phyloP scores from a whole-genome alignment of 257 asterid genomes.

The Euphrasia confusa region DNA sequence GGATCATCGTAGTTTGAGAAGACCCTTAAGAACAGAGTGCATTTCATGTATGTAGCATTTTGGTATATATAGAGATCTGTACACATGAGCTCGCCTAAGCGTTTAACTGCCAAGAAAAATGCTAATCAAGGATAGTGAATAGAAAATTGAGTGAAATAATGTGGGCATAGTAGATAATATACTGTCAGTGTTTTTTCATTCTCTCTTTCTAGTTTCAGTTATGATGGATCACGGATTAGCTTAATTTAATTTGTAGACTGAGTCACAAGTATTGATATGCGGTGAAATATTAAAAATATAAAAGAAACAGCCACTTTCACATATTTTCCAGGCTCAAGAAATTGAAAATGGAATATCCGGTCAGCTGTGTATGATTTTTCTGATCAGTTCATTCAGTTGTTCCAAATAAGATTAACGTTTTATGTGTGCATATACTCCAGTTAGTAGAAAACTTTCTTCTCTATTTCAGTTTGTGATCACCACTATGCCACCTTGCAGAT shows the following conservation, averaged over 20 bases:
- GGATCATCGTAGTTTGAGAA: constrained; percentile 12
- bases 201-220: not conserved
- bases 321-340: not conserved
- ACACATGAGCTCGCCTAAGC: not conserved
- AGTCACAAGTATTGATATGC: not conserved
- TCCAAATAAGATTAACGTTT: not conserved
- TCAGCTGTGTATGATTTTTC: not conserved
- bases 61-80: not conserved
- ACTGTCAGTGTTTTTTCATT: not conserved
- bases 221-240: not conserved
- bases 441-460: constrained; percentile 2
- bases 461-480: constrained; percentile 17
- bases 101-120: not conserved
- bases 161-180: not conserved
- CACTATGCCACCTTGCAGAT: constrained; percentile 45
- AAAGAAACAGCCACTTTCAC: not conserved
- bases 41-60: not conserved
- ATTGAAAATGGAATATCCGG: not conserved
- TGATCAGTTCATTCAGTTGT: not conserved
- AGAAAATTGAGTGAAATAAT: not conserved
- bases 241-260: not conserved
- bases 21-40: constrained; percentile 4
- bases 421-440: not conserved
- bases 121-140: not conserved
- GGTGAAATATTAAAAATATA: not conserved